Conservation (phyloP, 805 yeast species). For the Priceomyces fermenticarens region DNA sequence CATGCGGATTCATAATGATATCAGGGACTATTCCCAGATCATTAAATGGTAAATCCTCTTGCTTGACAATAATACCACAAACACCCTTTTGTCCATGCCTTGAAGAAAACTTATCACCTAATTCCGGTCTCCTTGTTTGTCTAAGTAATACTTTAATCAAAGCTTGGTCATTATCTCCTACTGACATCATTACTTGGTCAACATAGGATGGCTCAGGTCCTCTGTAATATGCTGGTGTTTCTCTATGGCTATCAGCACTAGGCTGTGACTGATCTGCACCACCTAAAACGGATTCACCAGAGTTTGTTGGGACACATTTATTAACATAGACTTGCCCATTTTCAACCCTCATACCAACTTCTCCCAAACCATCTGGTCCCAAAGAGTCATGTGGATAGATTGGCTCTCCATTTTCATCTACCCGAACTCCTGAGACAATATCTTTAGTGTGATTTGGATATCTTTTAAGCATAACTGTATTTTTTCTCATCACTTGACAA, state of each 20-base stretch:
- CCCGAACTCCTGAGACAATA: conserved; percentile 86
- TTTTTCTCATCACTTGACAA: conserved; percentile 92
- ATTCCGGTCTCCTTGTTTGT: conserved; percentile 95
- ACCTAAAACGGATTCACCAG: conserved; percentile 61
- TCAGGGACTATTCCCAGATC: conserved; percentile 92
- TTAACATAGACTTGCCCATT: conserved; percentile 94
- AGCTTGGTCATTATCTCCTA: conserved; percentile 92
- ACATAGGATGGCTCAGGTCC: conserved; percentile 95
- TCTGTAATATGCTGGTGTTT: conserved; percentile 86
- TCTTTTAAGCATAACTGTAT: conserved; percentile 83
- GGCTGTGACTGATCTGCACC: conserved; percentile 24
- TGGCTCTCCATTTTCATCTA: conserved; percentile 75
- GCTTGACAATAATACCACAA: conserved; percentile 96
- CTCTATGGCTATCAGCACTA: conserved; percentile 66
- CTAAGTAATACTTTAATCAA: conserved; percentile 86
- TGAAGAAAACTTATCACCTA: conserved; percentile 96
- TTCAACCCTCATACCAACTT: conserved; percentile 86
- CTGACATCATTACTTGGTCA: conserved; percentile 97
- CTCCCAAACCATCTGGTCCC: conserved; percentile 96
- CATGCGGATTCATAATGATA: conserved; percentile 98
- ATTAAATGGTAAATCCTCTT: conserved; percentile 94
- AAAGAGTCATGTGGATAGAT: conserved; percentile 81
- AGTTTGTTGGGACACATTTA: conserved; percentile 87
- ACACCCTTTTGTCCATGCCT: conserved; percentile 99
- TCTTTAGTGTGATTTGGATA: conserved; percentile 94